Evolutionary conservation across 225 moss, liverwort and hornwort species (phyloP).

Genomic region (Thuidium tamariscinum): DNA sequence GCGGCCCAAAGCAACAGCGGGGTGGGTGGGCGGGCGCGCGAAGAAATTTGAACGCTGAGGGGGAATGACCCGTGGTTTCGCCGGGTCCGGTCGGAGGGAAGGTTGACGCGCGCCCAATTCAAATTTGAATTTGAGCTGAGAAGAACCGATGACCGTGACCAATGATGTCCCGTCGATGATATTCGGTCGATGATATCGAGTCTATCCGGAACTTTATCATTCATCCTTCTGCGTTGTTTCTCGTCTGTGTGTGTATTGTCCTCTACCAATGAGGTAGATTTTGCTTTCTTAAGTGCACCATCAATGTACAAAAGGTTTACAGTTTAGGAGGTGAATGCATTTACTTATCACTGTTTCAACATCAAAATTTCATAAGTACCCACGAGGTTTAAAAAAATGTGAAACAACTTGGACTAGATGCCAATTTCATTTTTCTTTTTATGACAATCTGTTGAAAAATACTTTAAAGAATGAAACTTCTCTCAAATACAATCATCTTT

Average conservation of each 20-base stretch:
- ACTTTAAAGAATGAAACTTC: background rate
- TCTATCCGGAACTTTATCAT: background rate
- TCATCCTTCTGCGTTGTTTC: background rate
- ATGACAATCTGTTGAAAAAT: fast-evolving
- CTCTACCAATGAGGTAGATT: background rate
- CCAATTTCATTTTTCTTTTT: background rate
- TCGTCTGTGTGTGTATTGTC: background rate
- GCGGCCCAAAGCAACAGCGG: slow-evolving; percentile 7
- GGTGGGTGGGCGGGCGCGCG: background rate
- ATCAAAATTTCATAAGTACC: background rate
- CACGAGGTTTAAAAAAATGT: too few species aligned
- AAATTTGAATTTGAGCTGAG: background rate
- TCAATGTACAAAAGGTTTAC: fast-evolving
- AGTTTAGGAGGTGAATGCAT: background rate
- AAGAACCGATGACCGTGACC: background rate
- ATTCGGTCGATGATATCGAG: background rate
- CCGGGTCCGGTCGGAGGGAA: slow-evolving; percentile 6
- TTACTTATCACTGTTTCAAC: background rate
- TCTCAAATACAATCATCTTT: fast-evolving
- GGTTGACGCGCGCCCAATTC: slow-evolving; percentile 5
- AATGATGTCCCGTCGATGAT: background rate
- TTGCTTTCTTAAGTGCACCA: background rate
- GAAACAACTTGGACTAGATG: background rate
- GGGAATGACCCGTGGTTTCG: background rate
- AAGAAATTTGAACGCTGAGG: background rate